phyloP scores from a whole-genome alignment of 73 alveolate genomes.

The Stentor roeselii region DNA sequence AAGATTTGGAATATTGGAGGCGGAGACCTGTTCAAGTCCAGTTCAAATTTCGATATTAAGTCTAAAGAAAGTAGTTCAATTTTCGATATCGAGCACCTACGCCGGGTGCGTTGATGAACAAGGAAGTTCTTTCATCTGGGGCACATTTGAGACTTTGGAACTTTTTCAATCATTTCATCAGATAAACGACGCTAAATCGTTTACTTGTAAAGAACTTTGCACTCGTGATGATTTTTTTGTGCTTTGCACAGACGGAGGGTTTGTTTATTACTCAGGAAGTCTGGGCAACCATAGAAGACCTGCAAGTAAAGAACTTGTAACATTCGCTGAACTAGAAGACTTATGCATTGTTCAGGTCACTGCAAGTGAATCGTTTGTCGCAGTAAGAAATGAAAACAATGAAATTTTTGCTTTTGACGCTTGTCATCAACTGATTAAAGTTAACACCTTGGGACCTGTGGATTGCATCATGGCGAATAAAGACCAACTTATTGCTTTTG shows the following conservation, averaged over 20 bases:
- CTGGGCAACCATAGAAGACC: background rate
- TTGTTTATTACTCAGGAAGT: background rate
- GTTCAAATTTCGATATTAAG: background rate
- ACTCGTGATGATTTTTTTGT: background rate
- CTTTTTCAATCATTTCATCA: background rate
- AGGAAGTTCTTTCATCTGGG: background rate
- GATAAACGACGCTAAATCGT: background rate
- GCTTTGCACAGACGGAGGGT: background rate
- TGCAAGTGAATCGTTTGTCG: background rate
- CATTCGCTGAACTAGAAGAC: background rate
- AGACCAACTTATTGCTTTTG: background rate
- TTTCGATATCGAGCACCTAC: background rate
- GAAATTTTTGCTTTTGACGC: background rate
- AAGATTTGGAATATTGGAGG: background rate
- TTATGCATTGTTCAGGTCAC: background rate
- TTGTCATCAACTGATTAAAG: background rate
- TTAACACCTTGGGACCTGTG: background rate
- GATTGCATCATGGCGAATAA: background rate
- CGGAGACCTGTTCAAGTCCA: background rate
- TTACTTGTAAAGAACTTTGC: background rate
- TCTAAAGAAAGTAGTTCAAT: background rate
- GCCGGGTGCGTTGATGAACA: constrained; percentile 2
- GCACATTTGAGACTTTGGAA: background rate
- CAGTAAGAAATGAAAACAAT: background rate
- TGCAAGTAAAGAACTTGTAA: background rate